Conservation (phyloP, 2,329 filamentous ascomycete species). For the Exophiala spinifera region DNA sequence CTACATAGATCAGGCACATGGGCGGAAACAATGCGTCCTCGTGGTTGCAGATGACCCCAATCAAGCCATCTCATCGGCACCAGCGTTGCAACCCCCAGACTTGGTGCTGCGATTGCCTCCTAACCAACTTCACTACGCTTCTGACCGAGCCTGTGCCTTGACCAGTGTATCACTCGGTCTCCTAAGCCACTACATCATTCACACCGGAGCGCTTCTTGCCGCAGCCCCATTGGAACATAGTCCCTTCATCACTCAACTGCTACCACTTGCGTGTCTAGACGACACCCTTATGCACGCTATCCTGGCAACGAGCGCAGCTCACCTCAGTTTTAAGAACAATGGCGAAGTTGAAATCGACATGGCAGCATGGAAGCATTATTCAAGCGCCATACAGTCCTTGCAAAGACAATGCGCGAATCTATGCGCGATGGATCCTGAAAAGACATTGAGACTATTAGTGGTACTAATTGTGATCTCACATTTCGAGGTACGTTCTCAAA, state of each 20-base stretch:
- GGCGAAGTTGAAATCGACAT: slow-evolving; percentile 1
- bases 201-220: too few species aligned
- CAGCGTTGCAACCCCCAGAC: too few species aligned
- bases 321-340: slow-evolving; percentile 3
- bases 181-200: background rate
- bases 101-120: too few species aligned
- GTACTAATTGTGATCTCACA: slow-evolving; percentile 15
- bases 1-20: too few species aligned
- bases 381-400: too few species aligned
- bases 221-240: too few species aligned
- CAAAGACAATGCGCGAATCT: too few species aligned
- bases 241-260: slow-evolving; percentile 5
- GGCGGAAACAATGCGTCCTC: too few species aligned
- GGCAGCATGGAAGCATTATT: slow-evolving; percentile 10
- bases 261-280: slow-evolving; percentile 14
- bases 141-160: slow-evolving; percentile 3
- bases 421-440: background rate
- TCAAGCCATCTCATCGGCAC: too few species aligned
- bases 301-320: slow-evolving; percentile 14
- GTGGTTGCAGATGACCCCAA: too few species aligned
- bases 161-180: slow-evolving; percentile 4
- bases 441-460: slow-evolving; percentile 9
- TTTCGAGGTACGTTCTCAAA: slow-evolving; percentile 15
- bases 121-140: too few species aligned
- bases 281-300: slow-evolving; percentile 20